Evolutionary conservation across 1,139 yeast species (phyloP), one percentile per base, ranked within the genome.

Genomic region (Protomyces lactucae-debilis): DNA sequence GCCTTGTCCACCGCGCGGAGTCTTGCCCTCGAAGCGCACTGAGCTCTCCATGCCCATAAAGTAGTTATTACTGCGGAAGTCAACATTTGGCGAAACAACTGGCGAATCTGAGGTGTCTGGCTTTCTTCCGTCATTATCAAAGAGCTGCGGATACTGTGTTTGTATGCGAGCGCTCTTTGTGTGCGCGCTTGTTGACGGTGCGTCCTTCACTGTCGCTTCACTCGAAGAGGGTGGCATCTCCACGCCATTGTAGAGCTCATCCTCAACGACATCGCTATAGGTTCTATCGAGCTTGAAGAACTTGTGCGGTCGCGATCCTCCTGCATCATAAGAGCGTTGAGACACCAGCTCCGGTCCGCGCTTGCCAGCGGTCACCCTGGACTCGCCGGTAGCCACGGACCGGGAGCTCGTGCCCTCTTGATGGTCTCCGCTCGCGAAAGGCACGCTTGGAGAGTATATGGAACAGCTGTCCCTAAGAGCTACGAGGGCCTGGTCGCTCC

Each of bases 191-290:
- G 66, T 65, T 9, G 21, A 18, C 3, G 48, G 12, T n/a, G 48
- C 48, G 23, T 43, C 48, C 18, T 18, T 43, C 2, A 18, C 25
- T 18, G 25, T 43, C 48, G 48, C 48, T 43, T 43, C 48, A 43
- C 25, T 21, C 9, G 48, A 16, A 1, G 48, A 16, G 23, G 48
- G 48, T 2, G 48, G 48, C 25, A 43, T 18, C 12, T 43, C 48
- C 68, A 52, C 37, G 16, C 21, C 18, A 18, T 53, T 48, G 56
- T 70, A 70, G 8, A 70, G 67, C 61, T 70, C 71, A 61, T 70
- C 72, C 55, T 70, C 72, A 37, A 70, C 66, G n/a, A 70, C 72
- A 61, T 70, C 72, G 3, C 72, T 69, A 32, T 69, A 67, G 8
- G 72, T 70, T 18, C 72, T 64, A 39, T 68, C 68, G 10, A 70